Evolutionary conservation across 2,329 filamentous ascomycete genomes (phyloP).

Genomic region (Monilinia laxa): DNA sequence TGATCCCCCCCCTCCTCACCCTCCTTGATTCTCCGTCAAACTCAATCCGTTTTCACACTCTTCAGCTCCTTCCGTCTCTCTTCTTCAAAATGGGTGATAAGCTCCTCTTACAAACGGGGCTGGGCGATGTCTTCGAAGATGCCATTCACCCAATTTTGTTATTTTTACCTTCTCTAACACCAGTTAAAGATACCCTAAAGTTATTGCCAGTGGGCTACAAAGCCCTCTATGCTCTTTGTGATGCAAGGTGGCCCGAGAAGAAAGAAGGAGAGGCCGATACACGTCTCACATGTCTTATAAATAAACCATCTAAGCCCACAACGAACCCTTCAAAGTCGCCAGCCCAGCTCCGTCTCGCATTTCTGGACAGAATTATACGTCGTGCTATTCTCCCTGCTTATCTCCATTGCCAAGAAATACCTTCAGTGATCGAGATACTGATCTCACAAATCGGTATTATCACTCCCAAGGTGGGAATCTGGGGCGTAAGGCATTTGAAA

Average conservation of each 20-base stretch:
- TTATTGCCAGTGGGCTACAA: conserved; percentile 67
- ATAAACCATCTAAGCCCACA: neutral
- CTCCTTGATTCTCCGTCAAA: conserved; percentile 63
- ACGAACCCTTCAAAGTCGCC: conserved; percentile 13
- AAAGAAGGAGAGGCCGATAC: conserved; percentile 22
- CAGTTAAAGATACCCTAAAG: conserved; percentile 64
- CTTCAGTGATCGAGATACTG: conserved; percentile 56
- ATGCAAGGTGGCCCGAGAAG: conserved; percentile 28
- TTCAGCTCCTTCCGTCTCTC: conserved; percentile 54
- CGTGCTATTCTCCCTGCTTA: conserved; percentile 56
- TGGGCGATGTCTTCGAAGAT: conserved; percentile 67
- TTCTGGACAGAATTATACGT: conserved; percentile 56
- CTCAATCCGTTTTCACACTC: conserved; percentile 51
- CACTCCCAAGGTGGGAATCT: conserved; percentile 58
- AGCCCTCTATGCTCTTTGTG: conserved; percentile 59
- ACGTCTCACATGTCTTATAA: conserved; percentile 10
- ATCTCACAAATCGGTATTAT: conserved; percentile 51
- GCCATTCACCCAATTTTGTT: conserved; percentile 70
- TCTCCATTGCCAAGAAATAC: conserved; percentile 58
- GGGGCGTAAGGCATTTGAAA: conserved; percentile 66
- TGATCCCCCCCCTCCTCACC: conserved; percentile 67
- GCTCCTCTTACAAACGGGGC: conserved; percentile 61
- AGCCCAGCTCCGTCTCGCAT: conserved; percentile 35
- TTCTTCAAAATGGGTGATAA: conserved; percentile 53
- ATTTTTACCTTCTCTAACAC: conserved; percentile 74